phyloP scores from a whole-genome alignment of 306 rosid species.

The Lathyrus sativus region DNA sequence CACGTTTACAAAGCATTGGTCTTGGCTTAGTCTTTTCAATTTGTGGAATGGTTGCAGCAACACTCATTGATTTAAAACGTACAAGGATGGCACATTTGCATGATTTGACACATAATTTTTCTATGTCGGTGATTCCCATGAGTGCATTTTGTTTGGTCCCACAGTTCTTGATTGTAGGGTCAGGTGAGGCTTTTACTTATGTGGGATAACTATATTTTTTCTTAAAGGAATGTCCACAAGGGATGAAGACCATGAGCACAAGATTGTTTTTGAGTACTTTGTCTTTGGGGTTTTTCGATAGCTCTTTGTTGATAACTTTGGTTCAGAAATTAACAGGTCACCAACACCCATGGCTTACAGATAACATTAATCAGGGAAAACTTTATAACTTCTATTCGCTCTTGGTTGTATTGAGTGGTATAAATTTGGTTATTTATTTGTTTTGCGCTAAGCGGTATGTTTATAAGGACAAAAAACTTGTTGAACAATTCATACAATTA shows the following conservation, averaged over 20 bases:
- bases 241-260: constrained; percentile 93
- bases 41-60: constrained; percentile 68
- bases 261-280: constrained; percentile 79
- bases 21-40: constrained; percentile 61
- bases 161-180: constrained; percentile 81
- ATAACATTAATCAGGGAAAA: constrained; percentile 72
- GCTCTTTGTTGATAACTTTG: constrained; percentile 72
- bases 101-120: constrained; percentile 37
- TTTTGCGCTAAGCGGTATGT: constrained; percentile 73
- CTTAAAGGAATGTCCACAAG: constrained; percentile 78
- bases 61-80: constrained; percentile 56
- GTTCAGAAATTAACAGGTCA: constrained; percentile 61
- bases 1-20: constrained; percentile 71
- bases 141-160: constrained; percentile 82
- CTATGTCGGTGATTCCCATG: constrained; percentile 47
- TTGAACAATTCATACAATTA: constrained; percentile 58
- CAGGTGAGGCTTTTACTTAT: constrained; percentile 83
- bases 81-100: constrained; percentile 37
- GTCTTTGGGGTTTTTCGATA: constrained; percentile 75
- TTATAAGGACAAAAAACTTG: constrained; percentile 82
- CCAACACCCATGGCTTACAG: constrained; percentile 69
- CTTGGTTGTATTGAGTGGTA: constrained; percentile 59
- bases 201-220: constrained; percentile 84
- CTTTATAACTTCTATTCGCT: constrained; percentile 82
- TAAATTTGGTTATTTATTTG: constrained; percentile 59